Evolutionary conservation across 192 early-diverging fungal species (phyloP).

Genomic region (Geranomyces variabilis): DNA sequence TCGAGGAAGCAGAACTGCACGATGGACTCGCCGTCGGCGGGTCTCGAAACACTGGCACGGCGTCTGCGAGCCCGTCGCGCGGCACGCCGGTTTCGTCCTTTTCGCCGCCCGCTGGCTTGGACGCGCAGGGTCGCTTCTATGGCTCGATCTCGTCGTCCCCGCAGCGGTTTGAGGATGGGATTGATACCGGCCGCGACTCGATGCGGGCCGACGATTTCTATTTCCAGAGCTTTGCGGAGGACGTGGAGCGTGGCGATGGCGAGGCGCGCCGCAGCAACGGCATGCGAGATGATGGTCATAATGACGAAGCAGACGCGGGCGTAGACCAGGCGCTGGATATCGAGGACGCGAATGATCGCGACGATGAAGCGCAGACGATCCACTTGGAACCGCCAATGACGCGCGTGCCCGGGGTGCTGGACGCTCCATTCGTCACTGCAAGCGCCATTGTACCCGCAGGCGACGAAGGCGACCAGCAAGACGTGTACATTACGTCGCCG

Average conservation of each 20-base stretch:
- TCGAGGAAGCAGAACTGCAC: not conserved
- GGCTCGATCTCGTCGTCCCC: slow-evolving; percentile 8
- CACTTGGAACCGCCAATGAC: slow-evolving; percentile 57
- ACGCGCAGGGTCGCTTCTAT: not conserved
- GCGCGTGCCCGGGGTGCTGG: slow-evolving; percentile 51
- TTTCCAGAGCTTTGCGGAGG: not conserved
- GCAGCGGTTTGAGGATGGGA: not conserved
- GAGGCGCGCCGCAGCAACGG: not conserved
- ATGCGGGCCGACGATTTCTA: not conserved
- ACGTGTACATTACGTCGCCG: slow-evolving; percentile 38
- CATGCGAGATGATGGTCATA: not conserved
- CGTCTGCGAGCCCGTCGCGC: too few relatives aligned
- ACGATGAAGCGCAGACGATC: slow-evolving; percentile 5
- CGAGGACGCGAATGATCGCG: not conserved
- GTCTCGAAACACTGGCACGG: too few relatives aligned
- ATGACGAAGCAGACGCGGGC: not conserved
- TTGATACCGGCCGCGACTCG: not conserved
- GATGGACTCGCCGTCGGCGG: too few relatives aligned
- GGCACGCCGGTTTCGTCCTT: too few relatives aligned
- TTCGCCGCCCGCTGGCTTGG: too few relatives aligned
- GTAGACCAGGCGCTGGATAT: too few relatives aligned
- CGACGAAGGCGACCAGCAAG: slow-evolving; percentile 37
- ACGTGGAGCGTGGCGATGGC: not conserved
- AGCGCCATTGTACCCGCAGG: slow-evolving; percentile 46
- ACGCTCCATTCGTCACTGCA: slow-evolving; percentile 43